Conservation (phyloP, 345 rosid species). For the Lepidium sativum region DNA sequence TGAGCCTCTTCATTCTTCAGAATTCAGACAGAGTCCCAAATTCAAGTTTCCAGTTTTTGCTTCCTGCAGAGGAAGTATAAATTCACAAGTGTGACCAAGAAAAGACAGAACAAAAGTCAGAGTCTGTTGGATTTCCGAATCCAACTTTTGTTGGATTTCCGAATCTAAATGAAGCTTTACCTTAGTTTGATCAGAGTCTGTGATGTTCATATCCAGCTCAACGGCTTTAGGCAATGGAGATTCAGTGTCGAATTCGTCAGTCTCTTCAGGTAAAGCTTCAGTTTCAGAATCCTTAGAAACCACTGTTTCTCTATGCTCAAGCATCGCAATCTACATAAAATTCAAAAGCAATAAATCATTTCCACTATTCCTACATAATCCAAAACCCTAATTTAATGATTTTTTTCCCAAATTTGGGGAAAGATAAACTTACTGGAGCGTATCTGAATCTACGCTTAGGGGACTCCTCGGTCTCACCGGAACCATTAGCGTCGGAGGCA, state of each 20-base stretch:
- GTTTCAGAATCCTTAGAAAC: slow-evolving; percentile 31
- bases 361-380: not conserved
- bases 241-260: slow-evolving; percentile 23
- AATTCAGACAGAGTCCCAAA: slow-evolving; percentile 50
- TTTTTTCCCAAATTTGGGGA: not conserved
- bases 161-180: not conserved
- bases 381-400: not conserved
- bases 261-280: slow-evolving; percentile 33
- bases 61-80: slow-evolving; percentile 36
- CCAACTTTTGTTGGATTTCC: no score
- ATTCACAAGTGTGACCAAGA: not conserved
- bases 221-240: slow-evolving; percentile 27
- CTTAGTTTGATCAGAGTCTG: slow-evolving; percentile 24
- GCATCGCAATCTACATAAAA: slow-evolving; percentile 50
- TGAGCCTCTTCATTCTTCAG: slow-evolving; percentile 24
- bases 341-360: not conserved
- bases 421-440: slow-evolving; percentile 55
- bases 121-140: no score
- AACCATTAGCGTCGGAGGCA: slow-evolving; percentile 24
- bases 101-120: not conserved
- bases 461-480: slow-evolving; percentile 52
- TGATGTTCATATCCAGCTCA: slow-evolving; percentile 24
- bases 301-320: slow-evolving; percentile 50
- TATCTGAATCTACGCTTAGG: slow-evolving; percentile 73
- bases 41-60: slow-evolving; percentile 38